A percentile compares a stretch with the other conserved stretches of the same genome.
These are phyloP conservation scores for Epichloe sp. DNA, from an alignment of 2,329 filamentous ascomycete genomes.

Conservation along the genomic window DNA sequence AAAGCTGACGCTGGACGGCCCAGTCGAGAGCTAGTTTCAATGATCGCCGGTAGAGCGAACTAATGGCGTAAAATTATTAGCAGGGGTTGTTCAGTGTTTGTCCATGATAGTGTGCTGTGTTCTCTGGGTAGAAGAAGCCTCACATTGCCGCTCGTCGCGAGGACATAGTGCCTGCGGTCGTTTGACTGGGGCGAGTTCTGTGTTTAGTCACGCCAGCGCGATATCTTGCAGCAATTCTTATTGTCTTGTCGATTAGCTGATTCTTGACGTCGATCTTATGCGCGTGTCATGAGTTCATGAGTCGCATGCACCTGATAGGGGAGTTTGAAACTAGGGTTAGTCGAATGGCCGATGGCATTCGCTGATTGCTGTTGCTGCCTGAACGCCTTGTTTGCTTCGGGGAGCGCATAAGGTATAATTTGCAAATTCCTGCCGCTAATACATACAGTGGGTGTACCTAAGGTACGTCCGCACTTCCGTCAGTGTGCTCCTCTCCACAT, in stretches of 20 bases:
- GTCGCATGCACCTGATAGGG: neutral
- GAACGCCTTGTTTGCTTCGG: neutral
- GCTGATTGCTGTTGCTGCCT: neutral
- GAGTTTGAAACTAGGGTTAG: neutral
- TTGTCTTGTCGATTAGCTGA: no score
- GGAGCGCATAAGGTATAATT: no score
- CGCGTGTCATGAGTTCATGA: neutral
- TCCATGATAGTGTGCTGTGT: neutral
- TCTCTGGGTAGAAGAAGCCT: conserved; percentile 14
- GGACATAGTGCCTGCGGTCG: conserved; percentile 10
- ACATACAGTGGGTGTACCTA: no score
- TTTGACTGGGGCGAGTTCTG: no score
- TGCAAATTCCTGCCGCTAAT: no score
- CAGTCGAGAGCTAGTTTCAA: conserved; percentile 91
- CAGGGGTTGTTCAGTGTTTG: neutral
- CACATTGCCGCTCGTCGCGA: conserved; percentile 37
- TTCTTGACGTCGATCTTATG: neutral
- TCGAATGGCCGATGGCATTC: neutral
- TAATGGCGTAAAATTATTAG: conserved; percentile 15
- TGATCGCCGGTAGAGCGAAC: conserved; percentile 78
- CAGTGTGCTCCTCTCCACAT: no score
- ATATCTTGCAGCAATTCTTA: no score
- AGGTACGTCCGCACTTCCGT: no score
- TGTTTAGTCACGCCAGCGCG: no score
- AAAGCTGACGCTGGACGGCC: conserved; percentile 83